A percentile compares a stretch with the other conserved stretches of the same genome.
Conservation (phyloP, 139 green algal genomes). For the Chlamydomonas sp. region DNA sequence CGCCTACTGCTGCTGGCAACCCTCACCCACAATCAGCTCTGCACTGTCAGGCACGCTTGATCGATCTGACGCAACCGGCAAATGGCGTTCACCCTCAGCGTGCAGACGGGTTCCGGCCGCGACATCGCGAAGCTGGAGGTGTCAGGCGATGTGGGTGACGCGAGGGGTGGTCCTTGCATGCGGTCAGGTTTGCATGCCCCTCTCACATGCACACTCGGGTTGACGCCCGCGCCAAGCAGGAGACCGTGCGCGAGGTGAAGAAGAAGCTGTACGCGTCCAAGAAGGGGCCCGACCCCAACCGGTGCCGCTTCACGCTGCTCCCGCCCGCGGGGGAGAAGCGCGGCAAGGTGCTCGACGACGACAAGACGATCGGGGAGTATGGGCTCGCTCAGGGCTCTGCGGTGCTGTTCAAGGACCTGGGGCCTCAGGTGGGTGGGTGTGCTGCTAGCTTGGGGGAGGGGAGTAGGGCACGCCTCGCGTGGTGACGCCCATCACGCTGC, state of each 20-base stretch:
- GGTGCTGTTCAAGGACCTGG: constrained; percentile 93
- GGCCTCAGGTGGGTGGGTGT: constrained; percentile 55
- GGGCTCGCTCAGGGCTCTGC: constrained; percentile 44
- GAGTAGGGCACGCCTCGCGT: too few relatives aligned
- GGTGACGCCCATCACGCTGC: neutral
- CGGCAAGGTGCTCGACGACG: constrained; percentile 46
- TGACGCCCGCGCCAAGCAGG: constrained; percentile 37
- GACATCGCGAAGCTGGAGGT: constrained; percentile 35
- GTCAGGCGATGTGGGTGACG: constrained; percentile 26
- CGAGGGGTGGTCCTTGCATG: neutral
- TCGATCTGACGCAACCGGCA: too few relatives aligned
- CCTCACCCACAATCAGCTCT: too few relatives aligned
- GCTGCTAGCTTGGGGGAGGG: too few relatives aligned
- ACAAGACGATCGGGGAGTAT: constrained; percentile 60
- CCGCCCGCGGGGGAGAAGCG: constrained; percentile 47
- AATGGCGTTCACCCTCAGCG: constrained; percentile 37
- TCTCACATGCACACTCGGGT: neutral
- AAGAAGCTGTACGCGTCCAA: constrained; percentile 49
- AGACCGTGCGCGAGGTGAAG: constrained; percentile 72
- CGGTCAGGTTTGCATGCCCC: neutral
- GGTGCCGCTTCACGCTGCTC: constrained; percentile 72
- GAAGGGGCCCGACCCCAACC: constrained; percentile 49
- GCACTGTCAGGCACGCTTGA: too few relatives aligned
- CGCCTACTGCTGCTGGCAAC: too few relatives aligned
- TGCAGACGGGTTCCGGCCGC: constrained; percentile 41